Conservation (phyloP, 2,329 filamentous ascomycete species). For the Dactylella cylindrospora region DNA sequence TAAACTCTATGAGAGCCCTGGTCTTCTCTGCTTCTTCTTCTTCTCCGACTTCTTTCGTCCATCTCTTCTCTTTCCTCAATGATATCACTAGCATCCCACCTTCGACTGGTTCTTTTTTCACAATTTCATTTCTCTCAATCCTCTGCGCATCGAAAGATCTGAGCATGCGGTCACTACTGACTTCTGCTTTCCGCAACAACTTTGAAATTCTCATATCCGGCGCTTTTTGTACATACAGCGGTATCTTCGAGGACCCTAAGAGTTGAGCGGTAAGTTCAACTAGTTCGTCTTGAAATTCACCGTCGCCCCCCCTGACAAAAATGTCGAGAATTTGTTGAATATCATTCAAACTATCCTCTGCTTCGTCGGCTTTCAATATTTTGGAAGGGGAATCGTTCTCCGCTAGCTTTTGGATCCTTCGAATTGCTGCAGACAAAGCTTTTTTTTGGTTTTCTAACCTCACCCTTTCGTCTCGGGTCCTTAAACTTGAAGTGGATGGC, state of each 20-base stretch:
- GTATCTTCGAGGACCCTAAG: slow-evolving; percentile 1
- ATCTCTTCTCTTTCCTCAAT: background rate
- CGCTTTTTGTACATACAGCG: slow-evolving; percentile 20
- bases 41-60: no score
- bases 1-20: no score
- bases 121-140: slow-evolving; percentile 4
- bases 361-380: slow-evolving; percentile 16
- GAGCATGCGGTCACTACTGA: background rate
- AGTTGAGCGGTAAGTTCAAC: slow-evolving; percentile 6
- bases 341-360: slow-evolving; percentile 15
- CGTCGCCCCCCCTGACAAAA: slow-evolving; percentile 13
- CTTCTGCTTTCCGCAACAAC: background rate
- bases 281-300: slow-evolving; percentile 12
- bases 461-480: slow-evolving; percentile 5
- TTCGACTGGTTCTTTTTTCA: background rate
- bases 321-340: slow-evolving; percentile 27
- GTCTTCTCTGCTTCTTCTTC: no score
- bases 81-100: slow-evolving; percentile 17
- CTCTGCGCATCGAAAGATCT: background rate
- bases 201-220: slow-evolving; percentile 8
- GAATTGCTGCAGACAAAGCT: slow-evolving; percentile 7
- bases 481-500: background rate
- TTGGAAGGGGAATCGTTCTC: slow-evolving; percentile 5
- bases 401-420: slow-evolving; percentile 9
- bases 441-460: slow-evolving; percentile 17